phyloP scores from a whole-genome alignment of 352 stramenopile species.

The Phytophthora meadii region DNA sequence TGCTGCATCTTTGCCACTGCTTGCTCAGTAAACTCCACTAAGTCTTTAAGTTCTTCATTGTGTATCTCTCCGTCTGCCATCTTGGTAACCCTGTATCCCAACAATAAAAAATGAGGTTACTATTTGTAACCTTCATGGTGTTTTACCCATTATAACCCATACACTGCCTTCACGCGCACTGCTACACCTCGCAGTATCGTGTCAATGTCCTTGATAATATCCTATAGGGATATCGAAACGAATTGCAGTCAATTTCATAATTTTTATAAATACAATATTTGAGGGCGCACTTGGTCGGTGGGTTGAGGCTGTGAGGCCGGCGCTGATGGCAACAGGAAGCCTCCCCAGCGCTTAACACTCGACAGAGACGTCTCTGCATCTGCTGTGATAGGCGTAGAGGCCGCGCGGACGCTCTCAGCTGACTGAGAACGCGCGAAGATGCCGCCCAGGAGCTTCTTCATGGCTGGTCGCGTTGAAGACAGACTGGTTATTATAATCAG shows the following conservation, averaged over 20 bases:
- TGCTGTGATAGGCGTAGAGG: neutral
- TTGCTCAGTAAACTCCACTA: conserved; percentile 55
- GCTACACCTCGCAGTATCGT: conserved; percentile 59
- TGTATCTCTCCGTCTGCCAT: conserved; percentile 49
- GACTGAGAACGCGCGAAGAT: conserved; percentile 58
- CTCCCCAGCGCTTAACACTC: conserved; percentile 18
- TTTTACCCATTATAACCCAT: neutral
- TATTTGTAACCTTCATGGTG: no score
- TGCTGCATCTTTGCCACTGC: conserved; percentile 50
- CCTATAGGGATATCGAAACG: conserved; percentile 24
- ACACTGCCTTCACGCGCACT: conserved; percentile 60
- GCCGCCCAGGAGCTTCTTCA: conserved; percentile 78
- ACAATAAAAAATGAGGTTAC: neutral
- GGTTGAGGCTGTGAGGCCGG: neutral
- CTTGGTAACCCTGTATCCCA: conserved; percentile 48
- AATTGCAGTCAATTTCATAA: neutral
- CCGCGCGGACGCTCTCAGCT: conserved; percentile 9
- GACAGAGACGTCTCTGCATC: neutral
- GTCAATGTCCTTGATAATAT: conserved; percentile 64
- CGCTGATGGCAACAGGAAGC: conserved; percentile 22
- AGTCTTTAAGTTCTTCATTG: conserved; percentile 44
- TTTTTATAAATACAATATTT: conserved; percentile 1
- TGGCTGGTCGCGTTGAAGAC: conserved; percentile 33
- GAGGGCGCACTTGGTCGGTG: conserved; percentile 19
- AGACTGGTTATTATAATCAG: neutral